A percentile compares a stretch with the other conserved stretches of the same genome.
phyloP scores from a whole-genome alignment of 352 stramenopile species.

The Pythium rhizo-oryzae region DNA sequence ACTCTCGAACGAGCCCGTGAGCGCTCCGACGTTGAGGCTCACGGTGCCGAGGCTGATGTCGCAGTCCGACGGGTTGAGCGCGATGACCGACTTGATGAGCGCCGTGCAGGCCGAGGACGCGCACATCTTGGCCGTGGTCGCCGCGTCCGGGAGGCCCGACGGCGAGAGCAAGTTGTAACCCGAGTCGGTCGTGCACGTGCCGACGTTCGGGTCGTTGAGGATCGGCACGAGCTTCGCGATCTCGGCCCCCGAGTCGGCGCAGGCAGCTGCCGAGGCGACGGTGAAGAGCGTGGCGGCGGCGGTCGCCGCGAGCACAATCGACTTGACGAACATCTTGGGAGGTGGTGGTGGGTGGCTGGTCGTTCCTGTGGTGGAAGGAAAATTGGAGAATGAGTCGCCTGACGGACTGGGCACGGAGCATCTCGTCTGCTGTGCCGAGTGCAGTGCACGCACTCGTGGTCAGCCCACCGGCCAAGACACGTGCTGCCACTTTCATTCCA shows the following conservation, averaged over 20 bases:
- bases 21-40: slow-evolving; percentile 18
- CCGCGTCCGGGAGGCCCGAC: slow-evolving; percentile 20
- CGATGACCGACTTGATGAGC: slow-evolving; percentile 20
- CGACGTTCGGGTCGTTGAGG: slow-evolving; percentile 6
- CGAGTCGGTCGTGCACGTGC: slow-evolving; percentile 10
- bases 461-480: neutral
- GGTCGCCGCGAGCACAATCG: neutral
- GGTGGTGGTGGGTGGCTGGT: slow-evolving; percentile 1
- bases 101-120: slow-evolving; percentile 2
- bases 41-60: slow-evolving; percentile 18
- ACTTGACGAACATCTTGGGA: slow-evolving; percentile 19
- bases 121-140: slow-evolving; percentile 26
- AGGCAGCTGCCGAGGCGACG: slow-evolving; percentile 10
- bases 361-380: neutral
- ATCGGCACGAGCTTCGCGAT: slow-evolving; percentile 19
- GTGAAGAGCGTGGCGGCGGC: slow-evolving; percentile 10
- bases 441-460: neutral
- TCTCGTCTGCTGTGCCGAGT: neutral
- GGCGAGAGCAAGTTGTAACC: slow-evolving; percentile 27
- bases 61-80: slow-evolving; percentile 13
- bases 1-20: slow-evolving; percentile 14
- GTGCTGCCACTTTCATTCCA: no score
- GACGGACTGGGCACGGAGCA: neutral
- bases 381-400: neutral
- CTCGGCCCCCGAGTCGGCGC: slow-evolving; percentile 4